A percentile compares a stretch with the other conserved stretches of the same genome.
Conservation (phyloP, 75 land plant species). For the Gnetum montanum region DNA sequence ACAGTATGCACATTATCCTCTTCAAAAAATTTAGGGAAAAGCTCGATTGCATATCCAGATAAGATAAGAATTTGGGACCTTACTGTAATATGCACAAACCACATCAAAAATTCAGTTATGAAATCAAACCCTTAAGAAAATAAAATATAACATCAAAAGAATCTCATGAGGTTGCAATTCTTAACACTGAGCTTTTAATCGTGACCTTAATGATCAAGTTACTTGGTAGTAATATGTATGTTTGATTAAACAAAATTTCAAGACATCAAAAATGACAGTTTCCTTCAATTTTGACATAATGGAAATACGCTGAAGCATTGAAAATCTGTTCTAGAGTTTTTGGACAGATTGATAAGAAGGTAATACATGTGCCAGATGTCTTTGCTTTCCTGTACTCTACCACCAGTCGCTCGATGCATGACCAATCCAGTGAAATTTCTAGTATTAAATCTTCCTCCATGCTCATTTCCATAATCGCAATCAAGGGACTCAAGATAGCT, state of each 20-base stretch:
- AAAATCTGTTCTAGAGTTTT: too few species aligned
- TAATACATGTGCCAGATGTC: conserved; percentile 25
- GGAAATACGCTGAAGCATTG: too few species aligned
- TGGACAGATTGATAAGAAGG: background rate
- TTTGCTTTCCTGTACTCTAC: conserved; percentile 28
- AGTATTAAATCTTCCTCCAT: conserved; percentile 1
- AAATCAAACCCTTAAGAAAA: too few species aligned
- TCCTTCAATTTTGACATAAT: too few species aligned
- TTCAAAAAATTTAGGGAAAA: conserved; percentile 14
- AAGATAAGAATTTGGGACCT: conserved; percentile 23
- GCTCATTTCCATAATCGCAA: conserved; percentile 19
- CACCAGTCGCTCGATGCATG: conserved; percentile 9
- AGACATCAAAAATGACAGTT: too few species aligned
- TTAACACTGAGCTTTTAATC: too few species aligned
- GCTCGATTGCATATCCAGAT: conserved; percentile 23
- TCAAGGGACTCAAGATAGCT: conserved; percentile 29
- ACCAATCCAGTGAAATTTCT: conserved; percentile 19
- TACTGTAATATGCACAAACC: conserved; percentile 18
- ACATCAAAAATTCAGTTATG: background rate
- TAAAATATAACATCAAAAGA: too few species aligned
- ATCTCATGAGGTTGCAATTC: too few species aligned
- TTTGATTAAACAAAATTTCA: too few species aligned
- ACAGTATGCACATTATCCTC: conserved; percentile 22
- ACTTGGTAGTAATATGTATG: too few species aligned
- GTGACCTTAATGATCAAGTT: too few species aligned